Evolutionary conservation across 2,329 filamentous ascomycete species (phyloP), one percentile per base, ranked within the genome.

Genomic region (Sclerotinia trifoliorum): DNA sequence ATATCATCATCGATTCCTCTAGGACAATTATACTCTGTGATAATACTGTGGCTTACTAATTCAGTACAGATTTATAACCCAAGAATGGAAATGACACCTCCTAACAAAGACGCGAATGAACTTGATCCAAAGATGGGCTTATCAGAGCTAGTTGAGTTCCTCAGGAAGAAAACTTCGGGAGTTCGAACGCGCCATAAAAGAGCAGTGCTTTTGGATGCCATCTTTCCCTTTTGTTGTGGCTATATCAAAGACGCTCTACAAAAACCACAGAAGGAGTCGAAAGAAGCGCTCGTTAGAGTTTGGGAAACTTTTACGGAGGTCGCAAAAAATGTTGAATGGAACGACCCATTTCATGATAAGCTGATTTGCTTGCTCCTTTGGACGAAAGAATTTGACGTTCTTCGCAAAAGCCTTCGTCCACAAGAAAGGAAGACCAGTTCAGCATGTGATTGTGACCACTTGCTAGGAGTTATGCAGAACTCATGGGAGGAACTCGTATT

Each of bases 311-410:
- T 61, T 24, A 15, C 21, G 5, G n/a, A 48, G 2, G 24, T n/a
- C 24, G 42, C 24, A 3, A 24, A 61, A 8, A 6, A 19, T 32
- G 19, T 61, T 15, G 58, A 49, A 32, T 61, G 24, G 44, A 15
- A n/a, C 2, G 58, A 49, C n/a, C 24, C 42, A n/a, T 61, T 61
- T 49, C 58, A 61, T 61, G 58, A 61, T 5, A 32, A 21, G 21
- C 58, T 61, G 24, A 61, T 61, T 8, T 61, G 58, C 24, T 48
- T 61, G 32, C 26, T 61, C 29, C 44, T 61, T 11, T 49, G 58
- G 58, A 61, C 58, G 5, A 48, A 32, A 49, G 44, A 61, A 5
- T 48, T 61, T 5, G 29, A 61, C 4, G 24, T 35, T 44, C 58
- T 61, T 48, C 44, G 58, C 10, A 61, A 8, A 49, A 32, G n/a